phyloP scores from a whole-genome alignment of 2,329 filamentous ascomycete genomes.

The Sarocladiaceae sp. region DNA sequence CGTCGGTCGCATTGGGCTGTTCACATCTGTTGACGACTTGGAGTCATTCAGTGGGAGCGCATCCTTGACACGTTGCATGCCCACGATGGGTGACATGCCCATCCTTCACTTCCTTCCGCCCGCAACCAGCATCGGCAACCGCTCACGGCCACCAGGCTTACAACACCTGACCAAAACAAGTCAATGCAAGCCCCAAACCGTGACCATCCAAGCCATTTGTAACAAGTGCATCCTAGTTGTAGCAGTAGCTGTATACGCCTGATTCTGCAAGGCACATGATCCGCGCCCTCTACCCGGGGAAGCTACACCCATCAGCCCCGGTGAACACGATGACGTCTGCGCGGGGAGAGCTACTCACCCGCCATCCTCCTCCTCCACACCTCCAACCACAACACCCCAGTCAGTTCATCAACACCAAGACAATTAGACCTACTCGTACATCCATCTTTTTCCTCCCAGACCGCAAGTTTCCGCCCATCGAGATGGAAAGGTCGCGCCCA shows the following conservation, averaged over 20 bases:
- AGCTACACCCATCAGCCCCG: neutral
- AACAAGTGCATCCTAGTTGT: neutral
- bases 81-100: neutral
- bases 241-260: no score
- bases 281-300: neutral
- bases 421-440: neutral
- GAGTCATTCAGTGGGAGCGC: neutral
- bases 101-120: neutral
- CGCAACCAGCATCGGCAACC: neutral
- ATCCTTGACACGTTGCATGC: neutral
- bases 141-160: neutral
- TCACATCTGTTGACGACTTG: no score
- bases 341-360: slow-evolving; percentile 1
- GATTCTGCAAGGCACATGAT: neutral
- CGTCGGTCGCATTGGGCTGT: neutral
- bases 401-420: neutral
- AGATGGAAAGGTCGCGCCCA: no score
- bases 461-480: neutral
- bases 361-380: neutral
- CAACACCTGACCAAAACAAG: neutral
- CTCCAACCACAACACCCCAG: neutral
- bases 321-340: slow-evolving; percentile 3
- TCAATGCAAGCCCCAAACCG: neutral
- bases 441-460: neutral
- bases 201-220: neutral